phyloP scores from a whole-genome alignment of 2,329 filamentous ascomycete genomes.

The Ceratocystis ficicola region DNA sequence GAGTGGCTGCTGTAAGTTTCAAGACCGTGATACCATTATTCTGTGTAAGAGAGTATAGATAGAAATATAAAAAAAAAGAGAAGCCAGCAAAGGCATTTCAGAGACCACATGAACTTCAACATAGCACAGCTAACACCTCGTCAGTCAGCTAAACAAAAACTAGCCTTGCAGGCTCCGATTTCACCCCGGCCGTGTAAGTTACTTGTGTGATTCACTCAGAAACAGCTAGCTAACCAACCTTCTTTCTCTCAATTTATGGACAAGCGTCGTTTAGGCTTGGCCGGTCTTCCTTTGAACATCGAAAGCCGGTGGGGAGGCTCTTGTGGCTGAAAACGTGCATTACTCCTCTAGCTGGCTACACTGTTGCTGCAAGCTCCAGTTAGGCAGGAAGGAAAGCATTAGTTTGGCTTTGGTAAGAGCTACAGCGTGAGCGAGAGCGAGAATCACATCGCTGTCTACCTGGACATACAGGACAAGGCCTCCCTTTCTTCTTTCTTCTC shows the following conservation, averaged over 20 bases:
- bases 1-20: no score
- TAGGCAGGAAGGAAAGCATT: background rate
- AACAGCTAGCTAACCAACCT: conserved; percentile 4
- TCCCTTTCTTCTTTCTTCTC: background rate
- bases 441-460: background rate
- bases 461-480: background rate
- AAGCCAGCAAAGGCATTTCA: background rate
- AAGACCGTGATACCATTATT: no score
- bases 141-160: no score
- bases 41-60: no score
- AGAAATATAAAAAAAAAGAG: background rate
- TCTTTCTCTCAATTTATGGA: conserved; percentile 7
- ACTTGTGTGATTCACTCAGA: conserved; percentile 3
- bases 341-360: no score
- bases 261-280: conserved; percentile 8
- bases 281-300: background rate
- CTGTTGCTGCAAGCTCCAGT: background rate
- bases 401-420: background rate
- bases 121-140: no score
- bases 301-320: conserved; percentile 1
- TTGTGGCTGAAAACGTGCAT: conserved; percentile 9
- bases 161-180: background rate
- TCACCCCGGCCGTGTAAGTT: background rate
- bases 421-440: background rate
- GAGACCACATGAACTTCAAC: background rate